A percentile compares a stretch with the other conserved stretches of the same genome.
Conservation (phyloP, 2,329 filamentous ascomycete species). For the Arthroderma uncinatum region DNA sequence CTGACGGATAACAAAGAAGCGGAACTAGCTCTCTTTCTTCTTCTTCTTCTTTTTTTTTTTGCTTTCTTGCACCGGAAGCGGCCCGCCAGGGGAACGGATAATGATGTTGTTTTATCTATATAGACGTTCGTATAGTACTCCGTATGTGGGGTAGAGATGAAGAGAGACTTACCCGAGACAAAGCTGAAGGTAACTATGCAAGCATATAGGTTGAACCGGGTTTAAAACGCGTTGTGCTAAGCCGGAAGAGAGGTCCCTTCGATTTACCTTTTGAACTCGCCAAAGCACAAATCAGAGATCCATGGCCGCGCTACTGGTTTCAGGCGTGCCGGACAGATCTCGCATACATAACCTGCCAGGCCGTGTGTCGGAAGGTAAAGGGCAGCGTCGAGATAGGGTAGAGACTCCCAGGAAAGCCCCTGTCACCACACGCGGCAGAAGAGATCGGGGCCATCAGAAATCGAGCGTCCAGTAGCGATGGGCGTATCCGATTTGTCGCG, state of each 20-base stretch:
- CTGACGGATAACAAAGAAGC: background rate
- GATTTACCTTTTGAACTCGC: no score
- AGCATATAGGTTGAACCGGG: no score
- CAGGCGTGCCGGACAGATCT: background rate
- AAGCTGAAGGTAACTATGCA: no score
- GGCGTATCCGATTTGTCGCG: background rate
- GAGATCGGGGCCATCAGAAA: background rate
- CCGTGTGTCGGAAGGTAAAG: background rate
- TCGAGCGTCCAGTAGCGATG: background rate
- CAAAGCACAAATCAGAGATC: background rate
- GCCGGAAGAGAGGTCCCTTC: no score
- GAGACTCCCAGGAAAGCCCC: background rate
- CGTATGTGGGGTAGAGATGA: background rate
- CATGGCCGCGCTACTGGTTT: conserved; percentile 1
- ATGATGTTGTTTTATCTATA: background rate
- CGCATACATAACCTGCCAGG: background rate
- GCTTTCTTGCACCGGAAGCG: background rate
- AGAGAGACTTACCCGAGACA: background rate
- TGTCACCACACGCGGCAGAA: conserved; percentile 1
- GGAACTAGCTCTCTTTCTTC: background rate
- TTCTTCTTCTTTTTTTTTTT: background rate
- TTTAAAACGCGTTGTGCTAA: no score
- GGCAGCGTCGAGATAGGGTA: background rate
- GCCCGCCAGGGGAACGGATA: conserved; percentile 5
- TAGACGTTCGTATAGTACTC: background rate